Base-by-base conservation (phyloP, 495 filamentous ascomycete species). In the Aspergillus funiculosus region DNA sequence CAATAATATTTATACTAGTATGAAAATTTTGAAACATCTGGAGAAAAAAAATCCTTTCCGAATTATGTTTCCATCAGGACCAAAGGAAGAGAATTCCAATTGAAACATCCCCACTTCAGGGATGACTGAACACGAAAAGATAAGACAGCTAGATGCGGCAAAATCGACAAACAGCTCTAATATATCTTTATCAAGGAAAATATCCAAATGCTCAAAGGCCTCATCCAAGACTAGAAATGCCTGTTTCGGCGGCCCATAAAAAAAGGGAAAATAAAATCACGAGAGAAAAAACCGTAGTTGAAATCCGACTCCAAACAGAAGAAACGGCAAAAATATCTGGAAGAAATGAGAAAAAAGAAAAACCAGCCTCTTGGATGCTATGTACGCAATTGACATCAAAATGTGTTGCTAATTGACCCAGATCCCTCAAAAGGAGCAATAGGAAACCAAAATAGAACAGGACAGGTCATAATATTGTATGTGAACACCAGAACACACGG, bases 401-500 rank as follows among this genome's bases (percentile, higher is more conserved):
- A 36, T 26, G 32, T 22, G 22, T 45, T 47, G 39, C 43, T 41
- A 42, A 56, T 58, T 41, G 56, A 56, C 41, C 46, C 56, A 50
- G 57, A 57, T 50, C 21, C 49, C 36, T 47, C 50, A 45, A 50
- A 46, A 55, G 25, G 42, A 54, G 50, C 40, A 53, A 57, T 43
- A 53, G 30, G 40, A 48, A 56, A 53, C 52, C 52, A 44, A 50
- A 57, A 55, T 32, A 36, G 48, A 53, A 46, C 42, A 52, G 46
- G 32, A 56, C 48, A 57, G 39, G 60, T 69, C 66, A 59, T 66
- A 58, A 66, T 50, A 50, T 48, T 43, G 43, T 52, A 47, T 41
- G 39, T 53, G 46, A 42, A 50, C 42, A 61, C 51, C 59, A 62
- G 50, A 56, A 56, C 39, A 59, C 27, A 59, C 53, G 58, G 51